Conservation (phyloP, 2,329 filamentous ascomycete species). For the Colletotrichum limetticola region DNA sequence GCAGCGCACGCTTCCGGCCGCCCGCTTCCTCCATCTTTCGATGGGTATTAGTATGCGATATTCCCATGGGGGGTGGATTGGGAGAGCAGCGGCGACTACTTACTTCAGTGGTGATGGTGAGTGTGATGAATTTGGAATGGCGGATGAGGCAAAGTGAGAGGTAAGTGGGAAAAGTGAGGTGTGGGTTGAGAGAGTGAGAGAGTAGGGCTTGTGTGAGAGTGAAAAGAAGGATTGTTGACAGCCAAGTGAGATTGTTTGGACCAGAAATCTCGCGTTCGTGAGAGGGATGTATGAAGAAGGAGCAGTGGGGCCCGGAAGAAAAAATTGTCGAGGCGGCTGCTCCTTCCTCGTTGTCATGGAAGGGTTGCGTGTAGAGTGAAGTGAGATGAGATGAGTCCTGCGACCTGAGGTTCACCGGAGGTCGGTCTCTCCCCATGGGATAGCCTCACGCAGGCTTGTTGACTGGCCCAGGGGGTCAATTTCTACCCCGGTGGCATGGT, state of each 20-base stretch:
- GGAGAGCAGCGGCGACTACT: not conserved
- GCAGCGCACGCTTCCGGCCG: not conserved
- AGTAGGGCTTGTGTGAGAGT: not conserved
- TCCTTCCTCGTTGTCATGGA: slow-evolving; percentile 2
- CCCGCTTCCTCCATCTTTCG: not conserved
- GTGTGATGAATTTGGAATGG: not conserved
- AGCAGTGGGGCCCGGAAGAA: not conserved
- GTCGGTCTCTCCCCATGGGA: not conserved
- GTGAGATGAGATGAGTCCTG: not conserved
- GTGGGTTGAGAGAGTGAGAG: not conserved
- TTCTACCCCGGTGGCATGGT: not conserved
- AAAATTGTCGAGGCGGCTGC: not conserved
- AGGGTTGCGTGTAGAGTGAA: not conserved
- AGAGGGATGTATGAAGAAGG: not conserved
- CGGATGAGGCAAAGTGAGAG: not conserved
- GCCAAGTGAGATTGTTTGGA: not conserved
- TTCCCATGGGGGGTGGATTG: not conserved
- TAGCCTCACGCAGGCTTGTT: not conserved
- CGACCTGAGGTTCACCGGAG: not conserved
- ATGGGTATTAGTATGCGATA: not conserved
- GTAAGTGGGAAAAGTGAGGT: not conserved
- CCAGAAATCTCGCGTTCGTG: not conserved
- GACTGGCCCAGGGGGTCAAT: not conserved
- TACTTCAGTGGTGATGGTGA: not conserved
- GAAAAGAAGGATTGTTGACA: not conserved